Base-by-base conservation (phyloP, 2,329 filamentous ascomycete species). In the Kalmusia sp. region DNA sequence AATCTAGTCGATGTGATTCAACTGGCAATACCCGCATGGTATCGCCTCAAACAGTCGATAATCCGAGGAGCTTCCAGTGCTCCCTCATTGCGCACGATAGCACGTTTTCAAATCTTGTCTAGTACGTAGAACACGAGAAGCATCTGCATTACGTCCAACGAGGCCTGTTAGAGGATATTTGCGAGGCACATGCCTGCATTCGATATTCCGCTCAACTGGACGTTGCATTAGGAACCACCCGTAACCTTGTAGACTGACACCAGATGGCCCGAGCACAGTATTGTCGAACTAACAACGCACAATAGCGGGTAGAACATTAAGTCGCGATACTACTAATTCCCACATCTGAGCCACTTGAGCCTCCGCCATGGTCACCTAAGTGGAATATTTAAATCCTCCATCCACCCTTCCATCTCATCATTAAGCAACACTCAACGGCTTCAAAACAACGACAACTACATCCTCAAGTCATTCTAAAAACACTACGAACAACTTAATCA, bases 311-410 rank as follows among this genome's bases (percentile, higher is more conserved):
- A 44, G 2, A 12, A n/a, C n/a, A 31, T 25, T 12, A 22, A 14
- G 17, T 22, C 35, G 24, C 28, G 24, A 31, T 27, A 24, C 25
- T 22, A 33, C 28, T 11, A 5, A 22, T 12, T 22, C 3, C 19
- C 21, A 41, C 39, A 49, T 49, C 38, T 34, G 37, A 21, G 47
- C 37, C 47, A 50, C 47, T 49, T 17, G n/a, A 17, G 34, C 45
- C 45, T 22, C 22, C 21, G 12, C 24, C 35, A 27, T 12, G 22
- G 12, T 28, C 15, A 14, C 22, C 40, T 30, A 8, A 7, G 3
- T 14, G 3, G 5, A 19, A 6, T 17, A 17, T 35, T n/a, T 24
- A 24, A 46, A n/a, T 24, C 6, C 2, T 31, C 15, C 30, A 21
- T 24, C 15, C 22, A 24, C 15, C n/a, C 31, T 35, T 15, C 12